phyloP scores from a whole-genome alignment of 2,329 filamentous ascomycete species.

The Claviceps maximensis region DNA sequence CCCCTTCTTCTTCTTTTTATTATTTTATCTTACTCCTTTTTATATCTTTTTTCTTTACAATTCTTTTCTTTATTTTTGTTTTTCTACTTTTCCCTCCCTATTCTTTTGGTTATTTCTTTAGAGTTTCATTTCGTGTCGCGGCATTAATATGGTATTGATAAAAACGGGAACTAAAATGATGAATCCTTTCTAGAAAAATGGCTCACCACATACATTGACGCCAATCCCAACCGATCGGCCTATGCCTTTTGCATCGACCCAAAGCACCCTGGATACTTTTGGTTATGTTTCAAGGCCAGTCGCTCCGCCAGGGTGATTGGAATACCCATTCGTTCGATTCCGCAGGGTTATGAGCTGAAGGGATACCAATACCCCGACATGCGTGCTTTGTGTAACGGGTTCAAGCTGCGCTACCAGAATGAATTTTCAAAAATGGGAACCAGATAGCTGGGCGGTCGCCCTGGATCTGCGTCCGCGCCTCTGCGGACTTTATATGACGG shows the following conservation, averaged over 20 bases:
- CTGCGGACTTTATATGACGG: too few relatives aligned
- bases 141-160: slow-evolving; percentile 46
- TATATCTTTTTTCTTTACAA: background rate
- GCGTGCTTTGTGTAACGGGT: slow-evolving; percentile 89
- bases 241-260: slow-evolving; percentile 94
- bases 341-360: slow-evolving; percentile 84
- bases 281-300: slow-evolving; percentile 90
- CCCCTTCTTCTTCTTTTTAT: background rate
- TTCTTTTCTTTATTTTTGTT: background rate
- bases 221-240: slow-evolving; percentile 84
- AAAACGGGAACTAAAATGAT: slow-evolving; percentile 62
- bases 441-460: slow-evolving; percentile 11
- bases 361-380: slow-evolving; percentile 88
- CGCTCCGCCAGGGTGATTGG: slow-evolving; percentile 57
- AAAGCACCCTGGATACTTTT: slow-evolving; percentile 88
- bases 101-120: background rate
- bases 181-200: slow-evolving; percentile 57
- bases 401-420: slow-evolving; percentile 67
- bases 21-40: background rate
- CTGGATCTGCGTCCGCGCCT: background rate
- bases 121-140: too few relatives aligned
- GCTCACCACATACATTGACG: slow-evolving; percentile 90
- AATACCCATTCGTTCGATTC: slow-evolving; percentile 82
- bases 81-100: background rate
- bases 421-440: slow-evolving; percentile 49